phyloP scores from a whole-genome alignment of 495 filamentous ascomycete genomes.

The Neurospora cerealis region DNA sequence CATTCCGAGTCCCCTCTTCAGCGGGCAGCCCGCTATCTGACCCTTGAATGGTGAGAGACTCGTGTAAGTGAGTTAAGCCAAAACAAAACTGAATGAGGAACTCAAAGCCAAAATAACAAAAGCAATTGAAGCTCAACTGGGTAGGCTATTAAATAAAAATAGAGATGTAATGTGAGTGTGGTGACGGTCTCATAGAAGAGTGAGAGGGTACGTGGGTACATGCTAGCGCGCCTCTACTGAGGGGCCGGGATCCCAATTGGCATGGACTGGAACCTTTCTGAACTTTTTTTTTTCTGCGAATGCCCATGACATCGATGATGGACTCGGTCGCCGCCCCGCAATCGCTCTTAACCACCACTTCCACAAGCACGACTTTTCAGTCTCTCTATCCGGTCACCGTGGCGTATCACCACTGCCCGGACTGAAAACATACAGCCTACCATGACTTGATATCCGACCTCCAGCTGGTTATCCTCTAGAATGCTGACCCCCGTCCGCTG shows the following conservation, averaged over 20 bases:
- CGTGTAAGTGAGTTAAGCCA: background rate
- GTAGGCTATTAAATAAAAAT: too few species aligned
- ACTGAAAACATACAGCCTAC: background rate
- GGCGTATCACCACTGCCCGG: background rate
- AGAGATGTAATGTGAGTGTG: background rate
- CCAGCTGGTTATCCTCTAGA: slow-evolving; percentile 7
- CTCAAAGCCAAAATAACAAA: background rate
- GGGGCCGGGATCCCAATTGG: background rate
- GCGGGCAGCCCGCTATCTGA: background rate
- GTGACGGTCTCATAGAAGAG: background rate
- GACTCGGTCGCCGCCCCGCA: background rate
- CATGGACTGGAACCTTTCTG: background rate
- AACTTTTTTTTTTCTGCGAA: background rate
- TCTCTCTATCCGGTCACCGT: background rate
- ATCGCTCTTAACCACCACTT: background rate
- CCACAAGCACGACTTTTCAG: background rate
- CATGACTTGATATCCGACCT: slow-evolving; percentile 15
- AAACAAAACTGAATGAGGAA: background rate
- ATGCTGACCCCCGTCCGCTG: slow-evolving; percentile 30
- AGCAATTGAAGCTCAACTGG: background rate
- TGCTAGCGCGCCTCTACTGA: background rate
- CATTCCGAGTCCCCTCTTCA: background rate
- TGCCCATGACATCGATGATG: background rate
- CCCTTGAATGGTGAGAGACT: background rate
- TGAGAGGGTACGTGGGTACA: background rate